Conservation (phyloP, 331 rosid species). For the Phaseolus coccineus region DNA sequence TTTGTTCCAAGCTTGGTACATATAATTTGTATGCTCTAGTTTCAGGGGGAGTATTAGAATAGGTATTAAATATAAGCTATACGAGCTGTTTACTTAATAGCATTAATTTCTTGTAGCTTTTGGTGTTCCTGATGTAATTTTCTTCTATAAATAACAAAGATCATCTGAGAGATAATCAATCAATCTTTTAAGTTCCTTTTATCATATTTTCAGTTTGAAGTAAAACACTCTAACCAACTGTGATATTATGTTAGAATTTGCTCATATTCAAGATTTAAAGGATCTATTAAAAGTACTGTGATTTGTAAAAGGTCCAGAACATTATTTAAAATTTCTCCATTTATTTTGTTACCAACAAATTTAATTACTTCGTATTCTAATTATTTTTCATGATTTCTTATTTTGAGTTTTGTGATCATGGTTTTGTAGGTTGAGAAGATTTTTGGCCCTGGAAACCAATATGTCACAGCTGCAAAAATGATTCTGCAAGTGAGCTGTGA, state of each 20-base stretch:
- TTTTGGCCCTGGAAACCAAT: constrained; percentile 94
- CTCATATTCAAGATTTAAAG: constrained; percentile 9
- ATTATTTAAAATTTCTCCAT: neutral
- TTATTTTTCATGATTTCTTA: neutral
- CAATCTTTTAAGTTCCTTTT: too few relatives aligned
- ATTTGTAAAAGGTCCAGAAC: neutral
- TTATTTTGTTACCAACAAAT: constrained; percentile 10
- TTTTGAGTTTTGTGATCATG: neutral
- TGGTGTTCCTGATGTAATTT: too few relatives aligned
- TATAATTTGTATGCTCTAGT: too few relatives aligned
- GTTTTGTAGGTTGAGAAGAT: constrained; percentile 77
- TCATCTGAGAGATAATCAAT: too few relatives aligned
- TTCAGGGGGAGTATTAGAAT: too few relatives aligned
- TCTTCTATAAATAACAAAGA: too few relatives aligned
- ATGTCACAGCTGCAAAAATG: constrained; percentile 98
- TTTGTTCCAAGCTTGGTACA: too few relatives aligned
- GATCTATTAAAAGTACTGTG: neutral
- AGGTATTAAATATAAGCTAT: too few relatives aligned
- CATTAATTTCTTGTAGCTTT: too few relatives aligned
- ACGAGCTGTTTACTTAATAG: neutral
- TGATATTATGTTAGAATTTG: neutral
- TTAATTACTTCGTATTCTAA: neutral
- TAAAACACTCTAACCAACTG: neutral
- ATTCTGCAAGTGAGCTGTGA: constrained; percentile 70
- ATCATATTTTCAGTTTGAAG: too few relatives aligned